phyloP scores from a whole-genome alignment of 129 eudicot species.

The Lonicera japonica region DNA sequence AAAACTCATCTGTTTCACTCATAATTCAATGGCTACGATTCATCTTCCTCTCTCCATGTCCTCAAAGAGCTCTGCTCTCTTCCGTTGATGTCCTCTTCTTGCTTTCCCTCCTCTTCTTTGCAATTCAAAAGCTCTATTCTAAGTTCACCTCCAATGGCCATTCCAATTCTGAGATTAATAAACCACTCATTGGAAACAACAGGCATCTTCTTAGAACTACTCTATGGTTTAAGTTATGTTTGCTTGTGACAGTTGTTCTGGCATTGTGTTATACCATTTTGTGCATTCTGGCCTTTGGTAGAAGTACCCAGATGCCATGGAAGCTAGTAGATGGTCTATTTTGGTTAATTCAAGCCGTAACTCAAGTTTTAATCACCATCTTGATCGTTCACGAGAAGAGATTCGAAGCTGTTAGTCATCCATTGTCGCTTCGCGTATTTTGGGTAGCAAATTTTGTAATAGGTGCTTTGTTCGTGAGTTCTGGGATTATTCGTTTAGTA shows the following conservation, averaged over 20 bases:
- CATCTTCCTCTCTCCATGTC: slow-evolving; percentile 71
- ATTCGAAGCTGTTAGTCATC: slow-evolving; percentile 55
- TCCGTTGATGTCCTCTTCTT: slow-evolving; percentile 56
- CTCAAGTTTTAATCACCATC: slow-evolving; percentile 39
- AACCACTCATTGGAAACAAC: slow-evolving; percentile 36
- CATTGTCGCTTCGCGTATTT: slow-evolving; percentile 49
- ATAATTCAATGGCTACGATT: slow-evolving; percentile 53
- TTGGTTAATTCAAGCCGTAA: slow-evolving; percentile 60
- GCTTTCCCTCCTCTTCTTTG: slow-evolving; percentile 31
- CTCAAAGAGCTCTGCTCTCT: slow-evolving; percentile 56
- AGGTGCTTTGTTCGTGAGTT: slow-evolving; percentile 32
- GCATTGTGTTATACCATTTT: slow-evolving; percentile 25
- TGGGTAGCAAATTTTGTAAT: slow-evolving; percentile 38
- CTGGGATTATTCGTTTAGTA: slow-evolving; percentile 37
- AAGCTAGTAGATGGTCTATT: slow-evolving; percentile 45
- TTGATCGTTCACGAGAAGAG: slow-evolving; percentile 63
- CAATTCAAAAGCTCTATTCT: slow-evolving; percentile 39
- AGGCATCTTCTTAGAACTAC: slow-evolving; percentile 18
- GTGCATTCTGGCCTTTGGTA: slow-evolving; percentile 32
- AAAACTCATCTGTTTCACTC: slow-evolving; percentile 25
- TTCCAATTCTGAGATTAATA: slow-evolving; percentile 17
- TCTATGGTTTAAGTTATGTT: slow-evolving; percentile 44
- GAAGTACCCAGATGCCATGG: slow-evolving; percentile 28
- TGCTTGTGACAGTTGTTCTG: slow-evolving; percentile 30
- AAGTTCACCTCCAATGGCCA: slow-evolving; percentile 25